phyloP scores from a whole-genome alignment of 2,329 filamentous ascomycete genomes.

The Pochonia chlamydosporia region DNA sequence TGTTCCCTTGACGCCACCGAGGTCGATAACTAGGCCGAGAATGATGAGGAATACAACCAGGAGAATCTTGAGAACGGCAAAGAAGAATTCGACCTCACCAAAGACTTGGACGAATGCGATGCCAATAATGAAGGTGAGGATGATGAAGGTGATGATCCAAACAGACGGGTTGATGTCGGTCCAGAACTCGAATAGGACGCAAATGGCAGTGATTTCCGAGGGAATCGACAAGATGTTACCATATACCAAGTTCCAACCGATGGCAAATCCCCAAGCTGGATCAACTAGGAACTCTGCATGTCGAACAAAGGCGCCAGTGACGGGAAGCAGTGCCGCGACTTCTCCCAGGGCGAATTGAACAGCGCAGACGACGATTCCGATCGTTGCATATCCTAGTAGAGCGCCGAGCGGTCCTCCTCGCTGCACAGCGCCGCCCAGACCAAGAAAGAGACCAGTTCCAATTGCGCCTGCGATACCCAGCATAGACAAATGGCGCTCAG shows the following conservation, averaged over 20 bases:
- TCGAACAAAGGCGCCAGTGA: constrained; percentile 57
- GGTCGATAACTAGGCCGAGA: constrained; percentile 55
- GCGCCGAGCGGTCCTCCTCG: constrained; percentile 43
- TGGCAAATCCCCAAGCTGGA: constrained; percentile 51
- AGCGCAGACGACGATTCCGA: constrained; percentile 50
- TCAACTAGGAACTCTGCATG: constrained; percentile 57
- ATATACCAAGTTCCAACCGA: constrained; percentile 50
- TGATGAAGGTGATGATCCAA: constrained; percentile 44
- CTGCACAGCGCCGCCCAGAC: constrained; percentile 47
- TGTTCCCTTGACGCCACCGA: constrained; percentile 54
- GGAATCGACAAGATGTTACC: constrained; percentile 49
- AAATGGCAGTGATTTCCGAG: constrained; percentile 57
- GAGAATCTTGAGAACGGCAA: constrained; percentile 50
- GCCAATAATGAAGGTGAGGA: constrained; percentile 50
- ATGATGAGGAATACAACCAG: constrained; percentile 58
- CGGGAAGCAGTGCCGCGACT: constrained; percentile 52
- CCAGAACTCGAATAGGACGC: constrained; percentile 60
- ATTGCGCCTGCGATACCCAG: constrained; percentile 57
- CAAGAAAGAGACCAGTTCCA: constrained; percentile 55
- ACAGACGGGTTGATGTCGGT: constrained; percentile 48
- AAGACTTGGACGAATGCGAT: constrained; percentile 52
- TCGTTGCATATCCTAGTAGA: constrained; percentile 47
- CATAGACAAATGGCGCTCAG: constrained; percentile 49
- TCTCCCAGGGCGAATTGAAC: constrained; percentile 56
- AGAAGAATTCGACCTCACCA: constrained; percentile 52